Evolutionary conservation across 164 flowering plant species (phyloP), one percentile per base, ranked within the genome.

Genomic region (Tetracentron sinense): DNA sequence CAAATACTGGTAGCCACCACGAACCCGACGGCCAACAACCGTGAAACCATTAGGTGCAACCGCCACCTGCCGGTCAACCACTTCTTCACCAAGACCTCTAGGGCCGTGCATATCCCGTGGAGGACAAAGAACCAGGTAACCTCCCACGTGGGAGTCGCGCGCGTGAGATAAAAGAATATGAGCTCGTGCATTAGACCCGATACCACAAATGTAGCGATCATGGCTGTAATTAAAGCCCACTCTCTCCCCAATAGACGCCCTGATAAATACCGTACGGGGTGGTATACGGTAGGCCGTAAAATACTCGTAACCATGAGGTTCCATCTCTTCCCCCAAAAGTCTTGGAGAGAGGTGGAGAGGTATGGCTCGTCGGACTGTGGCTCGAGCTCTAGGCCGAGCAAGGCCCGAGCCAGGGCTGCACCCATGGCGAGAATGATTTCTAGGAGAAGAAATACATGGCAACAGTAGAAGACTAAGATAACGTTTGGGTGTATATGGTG

Each of bases 151-250:
- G 76, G 76, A 10, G 27, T 5, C 61, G 46, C 65, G 4, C 72
- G 75, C 10, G 54, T 61, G 22, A 72, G 22, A 52, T 75, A 35
- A 38, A 54, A 75, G 42, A 63, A 60, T 16, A 75, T 33, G 20
- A 71, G 73, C 70, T 75, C 78, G 58, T 75, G 78, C 73, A 75
- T 68, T 2, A 75, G 30, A 3, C 72, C 78, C 0, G 78, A 75
- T 0, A 75, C 80, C 27, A 47, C 12, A 50, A 60, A 70, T 12
- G 77, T 4, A 48, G 61, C 73, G 58, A 68, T 11, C 12, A 74
- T 55, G 20, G 38, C 80, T 0, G 35, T 12, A 8, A 44, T n/a
- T 31, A 19, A 42, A n/a, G 73, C 70, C 66, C 42, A 48, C 14
- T 51, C 21, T 12, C 58, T 53, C 4, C 77, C 79, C 31, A 64